Base-by-base conservation (phyloP, 495 filamentous ascomycete genomes). In the Penicillium waksmanii region DNA sequence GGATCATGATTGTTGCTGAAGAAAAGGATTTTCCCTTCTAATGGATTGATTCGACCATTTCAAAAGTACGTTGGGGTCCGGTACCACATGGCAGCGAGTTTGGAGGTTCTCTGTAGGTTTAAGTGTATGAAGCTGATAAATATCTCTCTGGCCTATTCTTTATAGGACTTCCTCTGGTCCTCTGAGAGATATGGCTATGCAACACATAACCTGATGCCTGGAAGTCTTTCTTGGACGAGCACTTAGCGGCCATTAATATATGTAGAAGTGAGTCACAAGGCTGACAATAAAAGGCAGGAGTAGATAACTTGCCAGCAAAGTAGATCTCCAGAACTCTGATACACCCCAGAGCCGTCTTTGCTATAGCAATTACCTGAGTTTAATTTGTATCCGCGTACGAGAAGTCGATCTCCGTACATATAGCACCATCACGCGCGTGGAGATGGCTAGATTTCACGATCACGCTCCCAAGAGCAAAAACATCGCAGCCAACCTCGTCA, bases 381-480 rank as follows among this genome's bases (percentile, higher is more conserved):
- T 80, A 77, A 66, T 82, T 80, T 6, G 66, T 64, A 68, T 80
- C 76, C 23, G 76, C 73, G 47, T 69, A 77, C 23, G 73, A 71
- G 60, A 70, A 77, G 62, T 74, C 71, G 10, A 64, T 62, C 46
- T 74, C 53, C 9, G 21, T 40, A 35, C 5, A 53, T 35, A 25
- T 42, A 19, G 17, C 52, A 12, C 40, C 25, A 21, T 48, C 44
- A 13, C 17, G 56, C 34, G 38, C 31, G 33, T 76, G 65, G 40
- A 78, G 72, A 61, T 78, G 74, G 52, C 70, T 77, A 5, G 76
- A 78, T 59, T 79, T 82, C 46, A 82, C 66, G 46, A 82, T 78
- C 13, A 77, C 66, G 50, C 71, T 77, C 79, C 77, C 42, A 79
- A 62, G 19, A 77, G 74, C 53, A 80, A 80, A 80, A 8, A 80